Percentiles rank a stretch among this genome's conserved stretches.
phyloP scores from a whole-genome alignment of 805 yeast species.

The Yamadazyma laniorum region DNA sequence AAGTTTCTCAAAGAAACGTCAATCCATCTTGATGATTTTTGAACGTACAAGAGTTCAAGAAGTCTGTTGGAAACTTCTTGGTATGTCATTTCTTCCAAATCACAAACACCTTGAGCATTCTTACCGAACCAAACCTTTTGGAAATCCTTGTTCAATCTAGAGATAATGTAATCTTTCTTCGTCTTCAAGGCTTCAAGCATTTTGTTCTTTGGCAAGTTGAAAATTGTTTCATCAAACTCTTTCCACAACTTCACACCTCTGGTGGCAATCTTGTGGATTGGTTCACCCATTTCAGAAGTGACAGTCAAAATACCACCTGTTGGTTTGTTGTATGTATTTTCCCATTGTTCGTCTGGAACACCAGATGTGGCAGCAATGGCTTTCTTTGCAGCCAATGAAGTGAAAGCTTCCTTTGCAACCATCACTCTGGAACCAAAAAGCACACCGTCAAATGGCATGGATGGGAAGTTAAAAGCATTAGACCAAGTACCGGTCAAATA shows the following conservation, averaged over 20 bases:
- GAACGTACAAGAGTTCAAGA: constrained; percentile 84
- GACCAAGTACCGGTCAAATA: constrained; percentile 98
- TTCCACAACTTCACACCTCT: constrained; percentile 98
- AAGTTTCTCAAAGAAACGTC: constrained; percentile 83
- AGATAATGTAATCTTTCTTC: constrained; percentile 84
- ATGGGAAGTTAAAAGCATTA: constrained; percentile 80
- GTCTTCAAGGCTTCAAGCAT: constrained; percentile 74
- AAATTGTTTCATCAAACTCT: constrained; percentile 92
- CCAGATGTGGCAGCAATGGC: constrained; percentile 91
- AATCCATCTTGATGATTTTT: constrained; percentile 80
- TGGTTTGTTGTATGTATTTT: constrained; percentile 87
- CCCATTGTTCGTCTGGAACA: constrained; percentile 88
- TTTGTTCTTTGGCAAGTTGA: constrained; percentile 86
- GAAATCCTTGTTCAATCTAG: constrained; percentile 85
- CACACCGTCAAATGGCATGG: constrained; percentile 99
- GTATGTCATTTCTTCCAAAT: constrained; percentile 93
- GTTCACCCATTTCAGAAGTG: constrained; percentile 99
- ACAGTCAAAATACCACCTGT: constrained; percentile 98
- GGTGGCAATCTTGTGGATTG: constrained; percentile 97
- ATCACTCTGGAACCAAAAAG: constrained; percentile 94
- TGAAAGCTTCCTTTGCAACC: constrained; percentile 95
- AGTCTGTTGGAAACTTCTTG: constrained; percentile 84
- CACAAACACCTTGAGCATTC: constrained; percentile 77
- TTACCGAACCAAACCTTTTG: constrained; percentile 98
- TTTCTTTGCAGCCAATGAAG: constrained; percentile 90